These are phyloP conservation scores for Carnegiea gigantea DNA, from an alignment of 179 eudicot genomes.

Conservation along the genomic window DNA sequence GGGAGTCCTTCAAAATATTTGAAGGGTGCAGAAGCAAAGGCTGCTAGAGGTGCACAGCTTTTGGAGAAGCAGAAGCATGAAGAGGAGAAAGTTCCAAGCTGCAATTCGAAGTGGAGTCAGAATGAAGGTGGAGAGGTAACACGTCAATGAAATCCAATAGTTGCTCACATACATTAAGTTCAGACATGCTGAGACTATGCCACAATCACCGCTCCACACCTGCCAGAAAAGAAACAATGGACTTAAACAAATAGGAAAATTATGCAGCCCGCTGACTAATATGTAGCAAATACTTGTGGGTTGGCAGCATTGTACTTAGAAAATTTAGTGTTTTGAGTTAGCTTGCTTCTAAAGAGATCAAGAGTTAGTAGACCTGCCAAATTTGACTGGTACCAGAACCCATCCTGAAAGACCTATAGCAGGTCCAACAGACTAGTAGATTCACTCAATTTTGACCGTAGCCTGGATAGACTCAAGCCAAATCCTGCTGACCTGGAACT, in stretches of 20 bases:
- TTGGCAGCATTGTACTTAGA: neutral
- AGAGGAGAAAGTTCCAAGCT: constrained; percentile 67
- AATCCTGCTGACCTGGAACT: neutral
- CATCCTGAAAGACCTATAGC: no score
- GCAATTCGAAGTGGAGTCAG: constrained; percentile 95
- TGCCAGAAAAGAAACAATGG: no score
- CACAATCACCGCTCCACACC: neutral
- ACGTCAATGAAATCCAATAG: neutral
- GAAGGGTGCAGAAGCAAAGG: constrained; percentile 93
- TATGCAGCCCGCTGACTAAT: no score
- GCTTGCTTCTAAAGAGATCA: neutral
- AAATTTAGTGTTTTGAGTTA: no score
- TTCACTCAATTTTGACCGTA: neutral
- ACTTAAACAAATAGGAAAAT: no score
- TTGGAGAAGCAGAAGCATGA: constrained; percentile 78
- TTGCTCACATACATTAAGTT: neutral
- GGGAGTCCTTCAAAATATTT: constrained; percentile 81
- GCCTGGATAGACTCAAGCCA: neutral
- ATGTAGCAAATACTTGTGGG: neutral
- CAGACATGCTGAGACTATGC: neutral
- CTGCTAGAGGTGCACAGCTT: constrained; percentile 89
- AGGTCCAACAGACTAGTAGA: no score
- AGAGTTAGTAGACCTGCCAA: neutral
- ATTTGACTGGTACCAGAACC: neutral
- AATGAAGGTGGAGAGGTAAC: constrained; percentile 92